These are phyloP conservation scores for Cordyceps tenuipes DNA, from an alignment of 2,329 filamentous ascomycete species.

Conservation along the genomic window DNA sequence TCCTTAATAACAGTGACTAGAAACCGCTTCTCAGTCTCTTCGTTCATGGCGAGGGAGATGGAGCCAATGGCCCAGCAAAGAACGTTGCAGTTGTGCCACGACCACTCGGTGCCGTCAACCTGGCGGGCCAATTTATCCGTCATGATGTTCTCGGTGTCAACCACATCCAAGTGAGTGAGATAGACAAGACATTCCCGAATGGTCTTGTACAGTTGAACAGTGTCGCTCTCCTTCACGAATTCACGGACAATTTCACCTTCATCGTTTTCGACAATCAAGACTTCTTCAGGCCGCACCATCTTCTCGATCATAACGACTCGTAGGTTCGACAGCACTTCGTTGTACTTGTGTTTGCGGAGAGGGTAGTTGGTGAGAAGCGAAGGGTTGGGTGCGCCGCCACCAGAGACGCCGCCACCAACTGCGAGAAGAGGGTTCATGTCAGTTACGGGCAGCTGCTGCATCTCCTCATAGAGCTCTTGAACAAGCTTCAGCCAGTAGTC, in stretches of 20 bases:
- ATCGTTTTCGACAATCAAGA: conserved; percentile 98
- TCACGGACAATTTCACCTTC: conserved; percentile 98
- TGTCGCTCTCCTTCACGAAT: conserved; percentile 98
- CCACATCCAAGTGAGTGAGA: conserved; percentile 91
- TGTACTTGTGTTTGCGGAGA: conserved; percentile 95
- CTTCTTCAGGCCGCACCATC: conserved; percentile 97
- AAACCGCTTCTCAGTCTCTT: conserved; percentile 98
- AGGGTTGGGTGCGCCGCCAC: conserved; percentile 78
- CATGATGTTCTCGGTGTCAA: conserved; percentile 98
- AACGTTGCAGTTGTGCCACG: conserved; percentile 99
- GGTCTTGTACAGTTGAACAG: conserved; percentile 98
- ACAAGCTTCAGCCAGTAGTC: conserved; percentile 99
- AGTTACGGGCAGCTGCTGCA: conserved; percentile 90
- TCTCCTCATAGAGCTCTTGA: conserved; percentile 96
- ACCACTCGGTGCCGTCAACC: conserved; percentile 94
- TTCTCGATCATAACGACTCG: conserved; percentile 99
- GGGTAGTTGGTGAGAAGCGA: conserved; percentile 81
- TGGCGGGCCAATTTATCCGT: conserved; percentile 94
- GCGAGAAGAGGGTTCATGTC: conserved; percentile 85
- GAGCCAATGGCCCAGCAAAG: conserved; percentile 99
- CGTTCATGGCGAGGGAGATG: conserved; percentile 98
- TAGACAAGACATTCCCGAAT: conserved; percentile 96
- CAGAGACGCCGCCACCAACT: conserved; percentile 63
- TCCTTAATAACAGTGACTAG: conserved; percentile 98
- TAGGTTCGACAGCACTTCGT: conserved; percentile 85